These are phyloP conservation scores for Talaromyces wortmannii DNA, from an alignment of 495 filamentous ascomycete genomes.

Conservation along the genomic window DNA sequence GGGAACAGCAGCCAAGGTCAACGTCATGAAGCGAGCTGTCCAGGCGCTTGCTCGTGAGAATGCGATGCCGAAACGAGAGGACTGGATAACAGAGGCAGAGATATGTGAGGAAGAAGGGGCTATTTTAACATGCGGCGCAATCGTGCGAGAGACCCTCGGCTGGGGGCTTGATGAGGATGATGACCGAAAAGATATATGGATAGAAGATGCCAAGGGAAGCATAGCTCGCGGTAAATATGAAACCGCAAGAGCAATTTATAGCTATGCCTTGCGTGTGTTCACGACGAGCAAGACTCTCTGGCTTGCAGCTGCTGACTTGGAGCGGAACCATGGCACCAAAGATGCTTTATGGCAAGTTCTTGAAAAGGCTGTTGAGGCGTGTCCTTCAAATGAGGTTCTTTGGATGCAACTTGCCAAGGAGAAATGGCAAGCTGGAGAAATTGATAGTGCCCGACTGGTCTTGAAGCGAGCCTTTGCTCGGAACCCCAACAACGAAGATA, in stretches of 20 bases:
- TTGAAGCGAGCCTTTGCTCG: constrained; percentile 85
- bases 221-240: constrained; percentile 75
- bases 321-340: constrained; percentile 81
- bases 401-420: constrained; percentile 96
- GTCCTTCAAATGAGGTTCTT: constrained; percentile 79
- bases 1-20: constrained; percentile 63
- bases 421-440: constrained; percentile 80
- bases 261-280: constrained; percentile 84
- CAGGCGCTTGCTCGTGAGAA: constrained; percentile 85
- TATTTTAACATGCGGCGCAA: constrained; percentile 74
- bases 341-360: constrained; percentile 78
- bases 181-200: constrained; percentile 90
- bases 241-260: constrained; percentile 88
- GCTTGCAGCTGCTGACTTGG: constrained; percentile 84
- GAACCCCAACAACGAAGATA: constrained; percentile 92
- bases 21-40: constrained; percentile 90
- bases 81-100: constrained; percentile 94
- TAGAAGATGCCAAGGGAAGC: constrained; percentile 79
- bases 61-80: constrained; percentile 93
- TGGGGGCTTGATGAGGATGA: constrained; percentile 95
- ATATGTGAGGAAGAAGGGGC: constrained; percentile 92
- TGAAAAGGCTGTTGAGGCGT: constrained; percentile 90
- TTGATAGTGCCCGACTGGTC: constrained; percentile 76
- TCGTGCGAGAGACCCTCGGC: constrained; percentile 88
- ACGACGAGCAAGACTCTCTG: constrained; percentile 75